Percentiles rank a stretch among this genome's conserved stretches.
phyloP scores from a whole-genome alignment of 495 filamentous ascomycete species.

The Pseudotulostoma volvatum region DNA sequence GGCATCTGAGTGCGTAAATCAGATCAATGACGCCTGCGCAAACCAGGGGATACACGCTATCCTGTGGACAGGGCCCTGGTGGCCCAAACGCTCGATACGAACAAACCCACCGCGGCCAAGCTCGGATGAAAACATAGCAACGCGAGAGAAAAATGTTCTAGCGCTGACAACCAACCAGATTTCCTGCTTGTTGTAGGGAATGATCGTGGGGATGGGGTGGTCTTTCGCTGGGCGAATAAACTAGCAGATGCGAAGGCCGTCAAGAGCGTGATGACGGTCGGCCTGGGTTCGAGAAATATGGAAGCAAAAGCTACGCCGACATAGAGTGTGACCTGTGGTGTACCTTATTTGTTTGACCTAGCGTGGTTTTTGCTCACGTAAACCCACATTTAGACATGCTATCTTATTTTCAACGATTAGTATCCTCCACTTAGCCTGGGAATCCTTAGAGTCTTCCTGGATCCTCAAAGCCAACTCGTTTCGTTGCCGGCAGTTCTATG shows the following conservation, averaged over 20 bases:
- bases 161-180: conserved; percentile 35
- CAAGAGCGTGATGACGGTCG: conserved; percentile 62
- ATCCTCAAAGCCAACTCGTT: too few species aligned
- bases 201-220: conserved; percentile 77
- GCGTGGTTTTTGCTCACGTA: not conserved
- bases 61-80: conserved; percentile 57
- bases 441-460: not conserved
- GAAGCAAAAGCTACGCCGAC: conserved; percentile 73
- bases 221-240: conserved; percentile 85
- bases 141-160: conserved; percentile 15
- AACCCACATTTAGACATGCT: conserved; percentile 1
- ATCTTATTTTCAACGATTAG: conserved; percentile 4
- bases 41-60: conserved; percentile 70
- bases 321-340: conserved; percentile 65
- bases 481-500: too few species aligned
- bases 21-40: conserved; percentile 84
- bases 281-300: conserved; percentile 68
- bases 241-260: conserved; percentile 38
- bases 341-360: not conserved
- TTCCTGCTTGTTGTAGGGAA: conserved; percentile 80
- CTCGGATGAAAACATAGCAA: conserved; percentile 45
- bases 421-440: not conserved
- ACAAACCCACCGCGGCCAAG: conserved; percentile 65
- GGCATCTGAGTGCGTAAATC: conserved; percentile 71
- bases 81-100: conserved; percentile 66